These are phyloP conservation scores for Claviceps citrina DNA, from an alignment of 2,329 filamentous ascomycete genomes.

Conservation along the genomic window DNA sequence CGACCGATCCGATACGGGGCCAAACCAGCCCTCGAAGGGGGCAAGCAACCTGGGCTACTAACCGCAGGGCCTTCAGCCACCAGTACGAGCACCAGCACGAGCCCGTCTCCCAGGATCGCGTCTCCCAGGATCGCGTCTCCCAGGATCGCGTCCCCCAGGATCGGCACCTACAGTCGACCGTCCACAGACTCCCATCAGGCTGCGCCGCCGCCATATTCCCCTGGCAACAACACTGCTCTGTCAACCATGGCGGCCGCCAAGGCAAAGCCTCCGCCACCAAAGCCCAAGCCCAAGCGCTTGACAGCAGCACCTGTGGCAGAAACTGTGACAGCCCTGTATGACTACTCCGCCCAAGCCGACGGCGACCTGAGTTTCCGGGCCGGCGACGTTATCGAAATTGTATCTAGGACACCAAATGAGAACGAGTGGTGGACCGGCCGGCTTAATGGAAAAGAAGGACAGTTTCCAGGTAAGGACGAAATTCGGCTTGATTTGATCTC, in stretches of 20 bases:
- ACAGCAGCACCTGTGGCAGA: conserved; percentile 51
- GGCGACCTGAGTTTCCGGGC: conserved; percentile 82
- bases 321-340: conserved; percentile 80
- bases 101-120: conserved; percentile 2
- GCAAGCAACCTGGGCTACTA: conserved; percentile 34
- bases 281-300: conserved; percentile 65
- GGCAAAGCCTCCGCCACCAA: conserved; percentile 56
- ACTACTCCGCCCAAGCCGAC: conserved; percentile 89
- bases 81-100: conserved; percentile 7
- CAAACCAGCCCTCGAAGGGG: conserved; percentile 35
- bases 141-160: conserved; percentile 9
- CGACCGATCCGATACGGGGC: conserved; percentile 43
- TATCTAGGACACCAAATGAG: conserved; percentile 67
- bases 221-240: conserved; percentile 24
- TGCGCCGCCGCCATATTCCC: conserved; percentile 59
- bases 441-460: conserved; percentile 63
- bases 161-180: conserved; percentile 21
- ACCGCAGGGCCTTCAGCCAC: conserved; percentile 26
- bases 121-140: conserved; percentile 12
- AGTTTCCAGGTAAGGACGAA: conserved; percentile 69
- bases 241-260: conserved; percentile 37
- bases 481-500: not conserved
- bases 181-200: conserved; percentile 30
- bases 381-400: conserved; percentile 81
- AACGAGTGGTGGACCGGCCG: conserved; percentile 97